Conservation (phyloP, 495 filamentous ascomycete species). For the Tuber aestivum region DNA sequence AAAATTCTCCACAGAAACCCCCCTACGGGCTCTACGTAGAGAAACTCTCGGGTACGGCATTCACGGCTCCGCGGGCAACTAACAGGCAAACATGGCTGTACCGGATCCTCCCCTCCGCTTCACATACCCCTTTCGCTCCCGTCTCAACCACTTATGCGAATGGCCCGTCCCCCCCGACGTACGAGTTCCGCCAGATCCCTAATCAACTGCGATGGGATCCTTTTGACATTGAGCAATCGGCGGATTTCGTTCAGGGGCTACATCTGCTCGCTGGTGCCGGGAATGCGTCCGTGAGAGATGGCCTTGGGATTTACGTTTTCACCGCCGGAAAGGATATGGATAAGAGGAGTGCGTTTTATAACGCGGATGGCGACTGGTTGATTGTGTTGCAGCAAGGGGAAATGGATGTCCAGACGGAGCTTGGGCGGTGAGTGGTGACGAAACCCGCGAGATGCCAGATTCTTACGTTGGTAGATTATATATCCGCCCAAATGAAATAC, state of each 20-base stretch:
- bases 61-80: conserved; percentile 81
- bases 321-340: conserved; percentile 75
- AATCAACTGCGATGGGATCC: conserved; percentile 92
- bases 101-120: conserved; percentile 74
- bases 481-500: conserved; percentile 84
- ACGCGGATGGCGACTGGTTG: conserved; percentile 83
- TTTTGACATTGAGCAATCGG: conserved; percentile 58
- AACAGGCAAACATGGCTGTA: conserved; percentile 96
- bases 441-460: conserved; percentile 38
- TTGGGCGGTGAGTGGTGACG: conserved; percentile 50
- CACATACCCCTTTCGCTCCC: conserved; percentile 67
- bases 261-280: conserved; percentile 75
- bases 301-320: conserved; percentile 76
- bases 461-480: conserved; percentile 51
- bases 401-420: conserved; percentile 74
- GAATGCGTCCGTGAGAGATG: conserved; percentile 72
- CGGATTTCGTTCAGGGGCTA: conserved; percentile 52
- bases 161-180: background rate
- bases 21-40: conserved; percentile 81
- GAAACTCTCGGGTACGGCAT: conserved; percentile 89
- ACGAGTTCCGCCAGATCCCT: conserved; percentile 62
- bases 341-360: conserved; percentile 64
- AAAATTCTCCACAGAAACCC: conserved; percentile 84
- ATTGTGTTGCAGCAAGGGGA: conserved; percentile 79
- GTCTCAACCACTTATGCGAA: conserved; percentile 27